A percentile compares a stretch with the other conserved stretches of the same genome.
phyloP scores from a whole-genome alignment of 176 grass and related monocot species.

The Cenchrus purpureus region DNA sequence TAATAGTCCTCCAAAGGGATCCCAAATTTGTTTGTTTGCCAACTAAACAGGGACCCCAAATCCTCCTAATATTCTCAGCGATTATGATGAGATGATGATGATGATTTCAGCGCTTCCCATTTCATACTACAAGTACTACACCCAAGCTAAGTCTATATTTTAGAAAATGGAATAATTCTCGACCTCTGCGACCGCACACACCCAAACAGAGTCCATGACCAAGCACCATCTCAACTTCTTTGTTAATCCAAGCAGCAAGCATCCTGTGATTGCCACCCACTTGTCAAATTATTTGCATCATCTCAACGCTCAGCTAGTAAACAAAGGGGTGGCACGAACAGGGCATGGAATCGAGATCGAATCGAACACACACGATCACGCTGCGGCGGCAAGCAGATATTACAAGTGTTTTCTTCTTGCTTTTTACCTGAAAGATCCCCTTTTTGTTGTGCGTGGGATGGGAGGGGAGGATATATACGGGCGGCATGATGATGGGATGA shows the following conservation, averaged over 20 bases:
- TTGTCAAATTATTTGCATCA: constrained; percentile 16
- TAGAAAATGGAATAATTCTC: too few species aligned
- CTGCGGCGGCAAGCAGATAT: constrained; percentile 7
- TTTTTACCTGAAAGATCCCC: constrained; percentile 56
- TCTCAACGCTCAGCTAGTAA: neutral
- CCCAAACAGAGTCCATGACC: neutral
- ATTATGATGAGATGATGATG: neutral
- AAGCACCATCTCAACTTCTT: constrained; percentile 3
- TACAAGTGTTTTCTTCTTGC: neutral
- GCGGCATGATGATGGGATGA: constrained; percentile 49
- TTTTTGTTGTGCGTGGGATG: constrained; percentile 34
- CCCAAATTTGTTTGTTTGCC: too few species aligned
- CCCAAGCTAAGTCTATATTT: neutral
- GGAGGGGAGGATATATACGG: constrained; percentile 16
- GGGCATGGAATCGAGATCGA: constrained; percentile 27
- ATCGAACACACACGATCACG: constrained; percentile 3
- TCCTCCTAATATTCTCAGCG: neutral
- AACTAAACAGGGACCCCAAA: too few species aligned
- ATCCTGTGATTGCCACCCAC: constrained; percentile 27
- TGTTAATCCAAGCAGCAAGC: neutral
- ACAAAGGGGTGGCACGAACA: neutral
- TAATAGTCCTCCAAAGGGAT: too few species aligned
- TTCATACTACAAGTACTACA: neutral
- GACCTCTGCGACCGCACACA: too few species aligned
- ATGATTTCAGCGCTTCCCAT: neutral